Percentiles rank a stretch among this genome's conserved stretches.
These are phyloP conservation scores for Aspergillus heteromorphus DNA, from an alignment of 495 filamentous ascomycete genomes.

Conservation along the genomic window DNA sequence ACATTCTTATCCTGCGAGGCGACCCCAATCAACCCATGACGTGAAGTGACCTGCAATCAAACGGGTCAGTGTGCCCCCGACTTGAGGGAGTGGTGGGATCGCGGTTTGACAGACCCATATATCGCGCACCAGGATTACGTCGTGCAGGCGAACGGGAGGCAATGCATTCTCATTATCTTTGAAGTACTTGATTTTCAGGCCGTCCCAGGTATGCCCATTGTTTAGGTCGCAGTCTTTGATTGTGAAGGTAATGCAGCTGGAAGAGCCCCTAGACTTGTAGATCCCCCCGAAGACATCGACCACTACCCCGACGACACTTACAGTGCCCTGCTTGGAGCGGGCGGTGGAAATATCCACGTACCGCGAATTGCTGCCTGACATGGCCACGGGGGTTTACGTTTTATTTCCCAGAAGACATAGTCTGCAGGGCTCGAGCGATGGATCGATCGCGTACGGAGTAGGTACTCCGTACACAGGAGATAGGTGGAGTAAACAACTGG, in stretches of 20 bases:
- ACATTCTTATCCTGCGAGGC: constrained; percentile 25
- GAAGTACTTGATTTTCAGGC: constrained; percentile 49
- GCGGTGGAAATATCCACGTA: constrained; percentile 37
- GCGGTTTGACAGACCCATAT: constrained; percentile 29
- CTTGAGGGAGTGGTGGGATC: neutral
- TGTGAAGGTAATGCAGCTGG: constrained; percentile 43
- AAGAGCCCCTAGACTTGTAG: constrained; percentile 24
- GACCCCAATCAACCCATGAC: constrained; percentile 21
- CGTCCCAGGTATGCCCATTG: constrained; percentile 29
- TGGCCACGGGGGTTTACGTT: neutral
- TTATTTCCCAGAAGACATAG: neutral
- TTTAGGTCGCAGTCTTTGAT: constrained; percentile 38
- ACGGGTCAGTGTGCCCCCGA: neutral
- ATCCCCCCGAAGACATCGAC: constrained; percentile 34
- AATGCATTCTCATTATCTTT: constrained; percentile 30
- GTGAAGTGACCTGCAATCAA: constrained; percentile 21
- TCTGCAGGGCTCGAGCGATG: neutral
- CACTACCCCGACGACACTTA: constrained; percentile 46
- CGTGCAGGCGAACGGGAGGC: constrained; percentile 35
- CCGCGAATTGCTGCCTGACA: constrained; percentile 2
- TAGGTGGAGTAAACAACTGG: neutral
- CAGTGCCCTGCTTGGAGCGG: constrained; percentile 16
- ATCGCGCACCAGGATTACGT: constrained; percentile 43
- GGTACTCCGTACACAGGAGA: neutral
- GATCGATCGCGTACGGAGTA: neutral